Evolutionary conservation across 2,329 filamentous ascomycete species (phyloP).

Genomic region (Neophaeococcomyces mojaviensis): DNA sequence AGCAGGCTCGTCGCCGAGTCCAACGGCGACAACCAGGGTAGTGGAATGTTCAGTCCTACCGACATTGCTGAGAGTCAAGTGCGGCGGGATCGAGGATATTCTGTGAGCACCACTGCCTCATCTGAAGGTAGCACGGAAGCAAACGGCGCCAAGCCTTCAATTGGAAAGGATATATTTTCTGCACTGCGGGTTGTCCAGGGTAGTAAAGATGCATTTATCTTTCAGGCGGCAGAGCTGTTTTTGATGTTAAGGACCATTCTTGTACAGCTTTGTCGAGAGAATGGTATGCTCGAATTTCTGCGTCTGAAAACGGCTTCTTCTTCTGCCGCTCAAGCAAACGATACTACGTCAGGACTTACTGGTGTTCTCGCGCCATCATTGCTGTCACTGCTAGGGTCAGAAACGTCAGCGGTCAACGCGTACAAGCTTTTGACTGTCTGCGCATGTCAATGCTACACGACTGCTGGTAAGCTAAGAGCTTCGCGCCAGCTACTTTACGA

Average conservation of each 20-base stretch:
- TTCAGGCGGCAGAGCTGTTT: slow-evolving; percentile 5
- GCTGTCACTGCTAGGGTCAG: background rate
- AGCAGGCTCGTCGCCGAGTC: background rate
- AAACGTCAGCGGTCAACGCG: background rate
- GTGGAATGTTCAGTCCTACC: background rate
- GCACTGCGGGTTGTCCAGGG: slow-evolving; percentile 2
- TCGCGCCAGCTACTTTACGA: slow-evolving; percentile 72
- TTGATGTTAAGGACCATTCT: slow-evolving; percentile 2
- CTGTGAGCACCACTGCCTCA: background rate
- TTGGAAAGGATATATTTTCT: background rate
- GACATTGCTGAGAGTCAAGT: background rate
- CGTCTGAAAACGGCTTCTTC: too few species aligned
- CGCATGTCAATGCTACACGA: slow-evolving; percentile 69
- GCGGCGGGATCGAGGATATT: background rate
- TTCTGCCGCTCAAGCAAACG: background rate
- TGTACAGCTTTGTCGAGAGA: background rate
- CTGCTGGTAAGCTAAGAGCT: slow-evolving; percentile 56
- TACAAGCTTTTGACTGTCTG: slow-evolving; percentile 58
- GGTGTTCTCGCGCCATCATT: slow-evolving; percentile 1
- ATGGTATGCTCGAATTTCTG: background rate
- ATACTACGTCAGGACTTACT: background rate
- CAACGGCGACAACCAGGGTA: background rate
- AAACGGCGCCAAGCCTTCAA: background rate
- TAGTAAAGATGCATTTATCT: slow-evolving; percentile 2
- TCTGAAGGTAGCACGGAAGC: background rate